A percentile compares a stretch with the other conserved stretches of the same genome.
These are phyloP conservation scores for Seminavis robusta DNA, from an alignment of 108 stramenopile genomes.

Conservation along the genomic window DNA sequence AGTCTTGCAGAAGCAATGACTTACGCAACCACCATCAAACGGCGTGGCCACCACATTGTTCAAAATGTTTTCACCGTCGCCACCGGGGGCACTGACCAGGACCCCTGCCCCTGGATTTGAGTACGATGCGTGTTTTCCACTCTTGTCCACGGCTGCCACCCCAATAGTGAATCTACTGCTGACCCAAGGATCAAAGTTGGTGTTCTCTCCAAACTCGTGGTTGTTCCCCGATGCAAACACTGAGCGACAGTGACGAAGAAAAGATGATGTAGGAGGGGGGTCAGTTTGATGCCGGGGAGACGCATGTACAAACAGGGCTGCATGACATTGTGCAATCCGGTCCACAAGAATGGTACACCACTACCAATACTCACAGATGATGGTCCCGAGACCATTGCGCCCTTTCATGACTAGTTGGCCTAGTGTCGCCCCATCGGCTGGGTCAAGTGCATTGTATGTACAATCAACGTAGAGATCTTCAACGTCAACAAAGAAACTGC, in stretches of 20 bases:
- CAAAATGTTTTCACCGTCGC: slow-evolving; percentile 18
- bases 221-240: slow-evolving; percentile 25
- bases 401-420: too few species aligned
- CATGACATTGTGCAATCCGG: too few species aligned
- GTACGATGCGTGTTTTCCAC: slow-evolving; percentile 25
- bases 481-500: too few species aligned
- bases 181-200: slow-evolving; percentile 17
- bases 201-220: slow-evolving; percentile 9
- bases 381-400: too few species aligned
- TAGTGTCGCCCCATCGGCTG: too few species aligned
- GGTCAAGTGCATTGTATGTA: too few species aligned
- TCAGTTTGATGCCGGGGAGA: too few species aligned
- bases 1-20: slow-evolving; percentile 2
- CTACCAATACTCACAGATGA: too few species aligned
- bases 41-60: not conserved
- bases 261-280: not conserved
- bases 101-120: slow-evolving; percentile 30
- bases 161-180: slow-evolving; percentile 21
- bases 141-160: slow-evolving; percentile 17
- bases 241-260: not conserved
- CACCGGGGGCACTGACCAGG: slow-evolving; percentile 30
- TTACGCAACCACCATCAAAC: not conserved
- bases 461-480: too few species aligned
- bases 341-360: too few species aligned
- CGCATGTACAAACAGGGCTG: too few species aligned